Conservation (phyloP, 306 rosid species). For the Betula pendula region DNA sequence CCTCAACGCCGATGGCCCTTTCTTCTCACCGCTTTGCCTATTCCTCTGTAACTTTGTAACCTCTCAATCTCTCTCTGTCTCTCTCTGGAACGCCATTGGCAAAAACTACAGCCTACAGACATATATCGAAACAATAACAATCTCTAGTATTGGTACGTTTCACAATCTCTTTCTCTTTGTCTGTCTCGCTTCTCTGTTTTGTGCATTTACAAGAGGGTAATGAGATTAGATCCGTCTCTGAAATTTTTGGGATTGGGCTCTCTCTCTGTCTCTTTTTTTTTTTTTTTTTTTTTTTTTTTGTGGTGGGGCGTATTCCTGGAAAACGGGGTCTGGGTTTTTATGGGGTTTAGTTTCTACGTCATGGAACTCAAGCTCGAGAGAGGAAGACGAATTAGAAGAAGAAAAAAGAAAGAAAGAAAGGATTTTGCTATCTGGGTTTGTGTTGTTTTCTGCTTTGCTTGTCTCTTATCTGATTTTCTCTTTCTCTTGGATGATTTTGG, state of each 20-base stretch:
- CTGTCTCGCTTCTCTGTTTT: background rate
- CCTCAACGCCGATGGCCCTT: too few relatives aligned
- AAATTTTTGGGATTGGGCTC: background rate
- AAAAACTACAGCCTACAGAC: background rate
- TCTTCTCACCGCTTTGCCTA: too few relatives aligned
- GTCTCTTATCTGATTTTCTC: background rate
- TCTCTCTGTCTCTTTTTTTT: background rate
- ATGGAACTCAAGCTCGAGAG: background rate
- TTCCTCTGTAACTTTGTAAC: background rate
- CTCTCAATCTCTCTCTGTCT: background rate
- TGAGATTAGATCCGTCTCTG: background rate
- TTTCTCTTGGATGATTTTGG: background rate
- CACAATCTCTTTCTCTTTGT: background rate
- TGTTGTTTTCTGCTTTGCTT: background rate
- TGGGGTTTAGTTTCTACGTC: background rate
- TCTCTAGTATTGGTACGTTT: constrained; percentile 11
- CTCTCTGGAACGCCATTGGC: constrained; percentile 24
- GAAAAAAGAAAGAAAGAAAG: background rate
- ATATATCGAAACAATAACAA: background rate
- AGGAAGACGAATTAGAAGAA: too few relatives aligned
- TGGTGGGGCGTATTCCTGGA: too few relatives aligned
- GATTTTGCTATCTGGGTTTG: background rate
- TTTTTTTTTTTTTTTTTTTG: too few relatives aligned
- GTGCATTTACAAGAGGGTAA: background rate
- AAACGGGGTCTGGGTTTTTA: background rate